These are phyloP conservation scores for Aspergillus nomiae DNA, from an alignment of 2,329 filamentous ascomycete species.

Conservation along the genomic window DNA sequence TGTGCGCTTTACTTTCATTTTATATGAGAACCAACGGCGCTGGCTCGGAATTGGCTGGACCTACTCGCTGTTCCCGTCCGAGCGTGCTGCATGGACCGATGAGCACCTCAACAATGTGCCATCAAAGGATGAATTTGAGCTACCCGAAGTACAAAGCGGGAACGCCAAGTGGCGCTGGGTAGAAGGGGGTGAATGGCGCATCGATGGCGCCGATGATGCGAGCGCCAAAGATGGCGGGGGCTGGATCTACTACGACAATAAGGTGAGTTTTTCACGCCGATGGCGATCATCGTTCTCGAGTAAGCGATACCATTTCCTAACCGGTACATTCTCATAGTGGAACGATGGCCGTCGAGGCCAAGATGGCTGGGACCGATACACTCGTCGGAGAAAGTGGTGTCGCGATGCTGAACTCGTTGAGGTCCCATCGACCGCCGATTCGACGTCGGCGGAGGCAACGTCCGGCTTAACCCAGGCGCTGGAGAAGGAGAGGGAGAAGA, in stretches of 20 bases:
- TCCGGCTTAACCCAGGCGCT: constrained; percentile 32
- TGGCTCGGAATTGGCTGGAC: constrained; percentile 98
- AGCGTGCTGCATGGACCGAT: constrained; percentile 90
- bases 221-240: constrained; percentile 64
- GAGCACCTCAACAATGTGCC: constrained; percentile 85
- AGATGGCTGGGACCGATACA: constrained; percentile 95
- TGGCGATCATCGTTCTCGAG: neutral
- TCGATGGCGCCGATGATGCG: constrained; percentile 64
- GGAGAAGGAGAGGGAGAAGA: constrained; percentile 26
- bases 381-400: constrained; percentile 90
- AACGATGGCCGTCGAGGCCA: constrained; percentile 78
- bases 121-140: constrained; percentile 69
- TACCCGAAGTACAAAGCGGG: constrained; percentile 67
- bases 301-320: neutral
- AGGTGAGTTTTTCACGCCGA: constrained; percentile 57
- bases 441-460: constrained; percentile 44
- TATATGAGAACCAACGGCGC: constrained; percentile 93
- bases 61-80: constrained; percentile 84
- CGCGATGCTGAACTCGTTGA: constrained; percentile 95
- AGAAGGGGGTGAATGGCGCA: constrained; percentile 78
- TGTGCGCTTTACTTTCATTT: constrained; percentile 92
- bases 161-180: constrained; percentile 78
- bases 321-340: constrained; percentile 64
- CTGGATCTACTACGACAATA: constrained; percentile 98
- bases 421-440: constrained; percentile 50